Percentiles rank a stretch among this genome's conserved stretches.
These are phyloP conservation scores for Lactarius hengduanensis DNA, from an alignment of 768 basidiomycete species.

Conservation along the genomic window DNA sequence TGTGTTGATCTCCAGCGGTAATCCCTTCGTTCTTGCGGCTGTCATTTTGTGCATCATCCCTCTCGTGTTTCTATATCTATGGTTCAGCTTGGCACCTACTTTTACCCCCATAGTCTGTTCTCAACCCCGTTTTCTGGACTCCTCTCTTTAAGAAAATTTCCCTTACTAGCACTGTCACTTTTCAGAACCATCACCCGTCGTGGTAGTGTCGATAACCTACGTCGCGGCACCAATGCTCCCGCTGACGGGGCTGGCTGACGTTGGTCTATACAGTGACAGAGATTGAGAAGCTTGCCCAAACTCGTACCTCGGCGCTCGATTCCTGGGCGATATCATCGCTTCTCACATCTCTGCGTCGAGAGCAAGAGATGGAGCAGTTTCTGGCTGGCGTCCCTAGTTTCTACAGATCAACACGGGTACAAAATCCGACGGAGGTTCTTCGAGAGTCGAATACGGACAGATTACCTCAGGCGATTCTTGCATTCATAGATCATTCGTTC, in stretches of 20 bases:
- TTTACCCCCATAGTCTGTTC: slow-evolving; percentile 1
- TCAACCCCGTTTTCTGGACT: slow-evolving; percentile 14
- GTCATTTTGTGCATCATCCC: background rate
- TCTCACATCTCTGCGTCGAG: slow-evolving; percentile 1
- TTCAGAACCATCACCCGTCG: background rate
- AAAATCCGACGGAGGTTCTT: slow-evolving; percentile 9
- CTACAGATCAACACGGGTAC: slow-evolving; percentile 12
- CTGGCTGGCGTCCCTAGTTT: slow-evolving; percentile 16
- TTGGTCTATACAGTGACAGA: slow-evolving; percentile 3
- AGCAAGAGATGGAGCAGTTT: slow-evolving; percentile 16
- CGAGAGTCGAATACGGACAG: background rate
- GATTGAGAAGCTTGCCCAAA: slow-evolving; percentile 7
- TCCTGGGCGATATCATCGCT: background rate
- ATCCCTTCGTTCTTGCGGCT: background rate
- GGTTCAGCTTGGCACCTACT: slow-evolving; percentile 13
- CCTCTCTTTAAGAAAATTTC: background rate
- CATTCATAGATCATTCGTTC: slow-evolving; percentile 13
- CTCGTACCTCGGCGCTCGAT: slow-evolving; percentile 1
- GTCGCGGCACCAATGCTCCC: background rate
- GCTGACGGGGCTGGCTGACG: slow-evolving; percentile 1
- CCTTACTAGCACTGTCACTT: background rate
- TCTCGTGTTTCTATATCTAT: background rate
- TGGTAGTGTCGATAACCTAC: background rate
- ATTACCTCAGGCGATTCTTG: slow-evolving; percentile 10
- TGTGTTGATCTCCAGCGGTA: background rate